Conservation (phyloP, 1,139 yeast species). For the Groenewaldozyma sp. region DNA sequence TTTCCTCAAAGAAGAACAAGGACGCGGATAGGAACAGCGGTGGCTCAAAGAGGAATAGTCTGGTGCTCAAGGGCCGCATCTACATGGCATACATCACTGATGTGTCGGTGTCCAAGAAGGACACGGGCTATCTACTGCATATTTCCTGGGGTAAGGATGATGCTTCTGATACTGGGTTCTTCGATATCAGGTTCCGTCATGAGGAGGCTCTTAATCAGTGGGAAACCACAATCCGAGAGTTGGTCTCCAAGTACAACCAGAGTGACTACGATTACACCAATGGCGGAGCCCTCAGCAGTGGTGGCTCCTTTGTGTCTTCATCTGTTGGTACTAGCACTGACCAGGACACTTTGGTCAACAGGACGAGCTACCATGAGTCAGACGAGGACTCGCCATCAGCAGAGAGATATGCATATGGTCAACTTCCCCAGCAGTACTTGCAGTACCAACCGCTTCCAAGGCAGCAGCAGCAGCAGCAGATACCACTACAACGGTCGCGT, state of each 20-base stretch:
- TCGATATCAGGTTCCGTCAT: constrained; percentile 29
- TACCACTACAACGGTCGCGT: background rate
- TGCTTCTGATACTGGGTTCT: constrained; percentile 30
- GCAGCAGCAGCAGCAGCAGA: background rate
- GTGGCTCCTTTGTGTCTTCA: too few species aligned
- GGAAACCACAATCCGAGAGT: constrained; percentile 26
- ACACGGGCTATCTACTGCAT: constrained; percentile 26
- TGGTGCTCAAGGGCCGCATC: constrained; percentile 35
- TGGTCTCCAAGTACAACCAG: constrained; percentile 22
- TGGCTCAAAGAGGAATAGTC: constrained; percentile 18
- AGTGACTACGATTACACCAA: constrained; percentile 7
- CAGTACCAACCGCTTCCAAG: background rate
- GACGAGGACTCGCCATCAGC: constrained; percentile 7
- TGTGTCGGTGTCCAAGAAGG: constrained; percentile 22
- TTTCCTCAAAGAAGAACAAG: constrained; percentile 21
- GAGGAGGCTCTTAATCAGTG: constrained; percentile 29
- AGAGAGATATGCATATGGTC: constrained; percentile 1
- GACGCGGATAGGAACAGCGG: constrained; percentile 8
- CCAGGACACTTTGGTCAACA: constrained; percentile 11
- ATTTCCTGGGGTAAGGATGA: constrained; percentile 31
- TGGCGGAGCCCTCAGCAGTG: background rate
- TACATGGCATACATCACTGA: constrained; percentile 32
- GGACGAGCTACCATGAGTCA: constrained; percentile 18
- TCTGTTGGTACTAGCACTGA: constrained; percentile 1
- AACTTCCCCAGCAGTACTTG: background rate